Evolutionary conservation across 176 grass and related monocot genomes (phyloP), one percentile per base, ranked within the genome.

Genomic region (Alloteropsis semialata): DNA sequence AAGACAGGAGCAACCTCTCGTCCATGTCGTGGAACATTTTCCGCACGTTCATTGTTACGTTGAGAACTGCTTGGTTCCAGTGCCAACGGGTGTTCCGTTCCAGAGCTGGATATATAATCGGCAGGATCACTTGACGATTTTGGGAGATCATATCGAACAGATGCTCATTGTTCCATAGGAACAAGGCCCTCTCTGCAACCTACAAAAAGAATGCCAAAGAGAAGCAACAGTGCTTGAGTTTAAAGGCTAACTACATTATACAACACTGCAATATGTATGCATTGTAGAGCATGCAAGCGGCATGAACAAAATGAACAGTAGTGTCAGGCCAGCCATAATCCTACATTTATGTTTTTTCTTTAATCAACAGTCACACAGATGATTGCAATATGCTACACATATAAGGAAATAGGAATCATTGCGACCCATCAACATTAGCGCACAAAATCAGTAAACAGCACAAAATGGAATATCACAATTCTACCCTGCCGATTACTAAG

Each of bases 161-260:
- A 49, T 96, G 97, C 60, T 99, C 93, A 21, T 99, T 99, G 61
- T 99, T 99, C 89, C 93, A 99, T 77, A 99, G 81, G 84, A 99
- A 94, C 70, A 99, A 77, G 8, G 97, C 87, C 69, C 97, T 94
- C 74, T 99, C 97, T 17, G 97, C 93, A 87, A 99, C 93, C 97
- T 99, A 93, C 43, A 22, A 88, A 84, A 82, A 25, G 24, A 13
- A 29, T 21, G 36, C 36, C 61, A 85, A 48, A 21, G 46, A 78
- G 48, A 68, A 75, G 48, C 22, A 41, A 28, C 24, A 72, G 28
- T 36, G 32, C 5, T 48, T 81, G 3, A 81, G 38, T 68, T 48
- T 69, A 10, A 63, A 65, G 5, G 48, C 16, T 56, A 82, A 58
- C n/a, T 10, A 56, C 46, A 30, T 81, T 77, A 28, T 48, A 22